Evolutionary conservation across 495 filamentous ascomycete genomes (phyloP).

Genomic region (Apodospora peruviana): DNA sequence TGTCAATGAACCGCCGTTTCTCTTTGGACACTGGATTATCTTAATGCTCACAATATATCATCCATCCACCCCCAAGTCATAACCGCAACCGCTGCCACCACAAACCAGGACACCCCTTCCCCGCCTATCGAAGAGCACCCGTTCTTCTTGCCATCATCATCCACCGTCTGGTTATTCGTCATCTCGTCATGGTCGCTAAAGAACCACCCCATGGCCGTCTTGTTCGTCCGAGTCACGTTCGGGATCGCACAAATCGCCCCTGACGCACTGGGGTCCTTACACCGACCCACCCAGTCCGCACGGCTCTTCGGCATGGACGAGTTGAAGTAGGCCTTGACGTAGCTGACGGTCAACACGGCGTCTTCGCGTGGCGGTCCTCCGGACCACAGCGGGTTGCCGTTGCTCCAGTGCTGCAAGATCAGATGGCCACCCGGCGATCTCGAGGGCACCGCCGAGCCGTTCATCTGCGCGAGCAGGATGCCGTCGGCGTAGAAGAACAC

Average conservation of each 20-base stretch:
- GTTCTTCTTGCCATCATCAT: background rate
- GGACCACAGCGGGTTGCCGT: constrained; percentile 64
- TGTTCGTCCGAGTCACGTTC: constrained; percentile 38
- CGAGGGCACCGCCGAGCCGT: constrained; percentile 47
- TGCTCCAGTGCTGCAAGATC: constrained; percentile 72
- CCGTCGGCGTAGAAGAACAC: constrained; percentile 65
- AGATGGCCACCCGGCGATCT: constrained; percentile 57
- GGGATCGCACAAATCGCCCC: constrained; percentile 56
- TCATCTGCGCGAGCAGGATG: constrained; percentile 47
- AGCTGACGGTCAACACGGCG: constrained; percentile 53
- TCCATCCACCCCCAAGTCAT: constrained; percentile 13
- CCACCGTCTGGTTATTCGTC: constrained; percentile 56
- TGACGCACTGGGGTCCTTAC: constrained; percentile 33
- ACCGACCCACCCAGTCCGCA: constrained; percentile 42
- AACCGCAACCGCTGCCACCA: constrained; percentile 12
- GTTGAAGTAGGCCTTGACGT: constrained; percentile 77
- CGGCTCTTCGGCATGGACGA: constrained; percentile 43
- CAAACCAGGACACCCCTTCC: constrained; percentile 3
- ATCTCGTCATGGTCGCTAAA: constrained; percentile 50
- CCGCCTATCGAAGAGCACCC: background rate
- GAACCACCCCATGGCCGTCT: constrained; percentile 46
- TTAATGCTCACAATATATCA: constrained; percentile 11
- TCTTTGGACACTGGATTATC: background rate
- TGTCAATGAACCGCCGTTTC: too few species aligned
- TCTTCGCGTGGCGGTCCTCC: constrained; percentile 59